Evolutionary conservation across 257 asterid species (phyloP), one percentile per base, ranked within the genome.

Genomic region (Coffea canephora): DNA sequence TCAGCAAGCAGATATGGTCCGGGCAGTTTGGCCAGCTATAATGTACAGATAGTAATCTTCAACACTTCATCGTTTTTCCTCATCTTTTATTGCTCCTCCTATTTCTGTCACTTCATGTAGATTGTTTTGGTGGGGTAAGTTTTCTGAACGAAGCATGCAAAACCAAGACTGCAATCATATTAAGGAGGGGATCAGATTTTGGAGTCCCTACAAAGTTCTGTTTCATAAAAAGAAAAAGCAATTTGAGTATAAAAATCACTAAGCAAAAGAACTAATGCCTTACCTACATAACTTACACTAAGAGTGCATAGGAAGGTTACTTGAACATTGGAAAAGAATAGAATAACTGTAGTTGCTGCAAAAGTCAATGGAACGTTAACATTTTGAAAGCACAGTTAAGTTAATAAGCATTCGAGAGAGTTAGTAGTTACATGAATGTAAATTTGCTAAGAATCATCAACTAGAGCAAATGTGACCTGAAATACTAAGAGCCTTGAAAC

Each of bases 121-220:
- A 79, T 79, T 85, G 97, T 64, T 88, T 92, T 23, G 91, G 74
- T 48, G 90, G 87, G 74, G 96, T 92, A 86, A 95, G 89, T 84
- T 91, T 95, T 89, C 99, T 85, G 76, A 93, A 85, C 0, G 98
- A 90, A 52, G 98, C 97, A 64, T 95, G 99, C 80, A 92, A 85
- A 84, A 95, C 85, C 92, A 87, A 82, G 71, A 85, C 99, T 95
- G 97, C 86, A 88, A 77, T 78, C 27, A 27, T 27, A 27, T 27
- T 27, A 27, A 27, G 27, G 27, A 27, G 27, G 27, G 27, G 27
- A 27, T 27, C 27, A 27, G 27, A 27, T 27, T 27, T 27, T 27
- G 27, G 27, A 27, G 27, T 27, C 27, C 27, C 27, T 27, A 27
- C 27, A 27, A 27, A 27, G 27, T 27, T 27, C 27, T 27, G 27